Evolutionary conservation across 805 yeast species (phyloP), one percentile per base, ranked within the genome.

Genomic region (Blastobotrys parvus): DNA sequence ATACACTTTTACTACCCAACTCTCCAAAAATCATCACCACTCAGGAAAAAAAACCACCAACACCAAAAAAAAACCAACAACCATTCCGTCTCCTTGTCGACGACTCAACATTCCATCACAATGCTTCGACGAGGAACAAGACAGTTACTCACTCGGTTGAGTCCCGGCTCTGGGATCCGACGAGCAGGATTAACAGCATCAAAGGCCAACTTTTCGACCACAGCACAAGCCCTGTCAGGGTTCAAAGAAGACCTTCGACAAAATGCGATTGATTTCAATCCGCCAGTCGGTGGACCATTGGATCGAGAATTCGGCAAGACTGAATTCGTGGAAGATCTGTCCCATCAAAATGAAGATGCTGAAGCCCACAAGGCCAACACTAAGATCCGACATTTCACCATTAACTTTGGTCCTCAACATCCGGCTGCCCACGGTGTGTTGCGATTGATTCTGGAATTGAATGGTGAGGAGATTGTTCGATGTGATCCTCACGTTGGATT

Each of bases 381-480:
- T 45, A 72, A 83, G 62, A 79, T 85, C 59, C 78, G 94, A 63
- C 94, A 84, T 61, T 86, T 85, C 70, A 85, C 94, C 39, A 79
- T 86, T 61, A 86, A 86, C 67, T 85, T 85, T 61, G 95, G 94
- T 30, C 95, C 95, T 39, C 95, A 85, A 68, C 95, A 85, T 69
- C 95, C 95, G 19, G 95, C 95, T 49, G 94, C 94, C 22, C 95
- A 85, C 69, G 95, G 95, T 53, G 95, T 85, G 65, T 70, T 85
- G 69, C 76, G 94, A 61, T 71, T 85, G 63, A 86, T 85, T 63
- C 69, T 85, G 58, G 95, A 85, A 67, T 74, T 85, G 48, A 83
- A 82, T 58, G 95, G 95, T 53, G 95, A 85, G 65, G 94, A 85
- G 64, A 81, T 86, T 54, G 76, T 86, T 39, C 75, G 95, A 54